Percentiles rank a stretch among this genome's conserved stretches.
Evolutionary conservation across 768 basidiomycete genomes (phyloP).

Genomic region (Hortiboletus flavorubellus): DNA sequence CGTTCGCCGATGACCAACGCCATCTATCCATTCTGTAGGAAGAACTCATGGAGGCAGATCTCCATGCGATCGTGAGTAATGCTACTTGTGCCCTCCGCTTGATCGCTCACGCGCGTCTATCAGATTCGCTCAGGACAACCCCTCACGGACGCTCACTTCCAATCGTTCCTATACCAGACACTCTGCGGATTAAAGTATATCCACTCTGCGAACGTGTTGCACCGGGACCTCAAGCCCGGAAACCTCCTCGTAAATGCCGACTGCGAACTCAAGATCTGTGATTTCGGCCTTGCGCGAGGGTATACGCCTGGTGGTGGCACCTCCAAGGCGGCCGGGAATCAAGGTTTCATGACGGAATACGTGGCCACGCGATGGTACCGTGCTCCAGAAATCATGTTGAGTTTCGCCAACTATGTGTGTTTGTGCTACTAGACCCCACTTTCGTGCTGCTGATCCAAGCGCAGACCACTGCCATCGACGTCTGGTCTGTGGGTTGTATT

Average conservation of each 20-base stretch:
- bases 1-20: background rate
- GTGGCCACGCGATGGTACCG: conserved; percentile 99
- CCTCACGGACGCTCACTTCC: conserved; percentile 87
- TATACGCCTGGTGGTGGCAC: conserved; percentile 83
- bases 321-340: conserved; percentile 70
- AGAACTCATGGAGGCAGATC: conserved; percentile 99
- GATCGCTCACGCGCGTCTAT: background rate
- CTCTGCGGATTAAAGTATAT: conserved; percentile 98
- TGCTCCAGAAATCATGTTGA: conserved; percentile 98
- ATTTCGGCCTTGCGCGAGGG: conserved; percentile 95
- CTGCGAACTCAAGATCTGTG: conserved; percentile 97
- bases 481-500: conserved; percentile 97
- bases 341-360: conserved; percentile 99
- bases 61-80: conserved; percentile 87
- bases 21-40: conserved; percentile 51
- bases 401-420: conserved; percentile 90
- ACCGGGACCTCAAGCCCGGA: conserved; percentile 93
- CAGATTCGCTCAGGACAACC: conserved; percentile 86
- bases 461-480: conserved; percentile 87
- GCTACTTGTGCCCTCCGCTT: background rate
- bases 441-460: conserved; percentile 13
- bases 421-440: background rate
- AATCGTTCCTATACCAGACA: conserved; percentile 97
- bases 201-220: conserved; percentile 96
- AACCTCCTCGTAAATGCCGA: conserved; percentile 97